These are phyloP conservation scores for Moesziomyces parantarcticus DNA, from an alignment of 1,284 basidiomycete genomes.

Conservation along the genomic window DNA sequence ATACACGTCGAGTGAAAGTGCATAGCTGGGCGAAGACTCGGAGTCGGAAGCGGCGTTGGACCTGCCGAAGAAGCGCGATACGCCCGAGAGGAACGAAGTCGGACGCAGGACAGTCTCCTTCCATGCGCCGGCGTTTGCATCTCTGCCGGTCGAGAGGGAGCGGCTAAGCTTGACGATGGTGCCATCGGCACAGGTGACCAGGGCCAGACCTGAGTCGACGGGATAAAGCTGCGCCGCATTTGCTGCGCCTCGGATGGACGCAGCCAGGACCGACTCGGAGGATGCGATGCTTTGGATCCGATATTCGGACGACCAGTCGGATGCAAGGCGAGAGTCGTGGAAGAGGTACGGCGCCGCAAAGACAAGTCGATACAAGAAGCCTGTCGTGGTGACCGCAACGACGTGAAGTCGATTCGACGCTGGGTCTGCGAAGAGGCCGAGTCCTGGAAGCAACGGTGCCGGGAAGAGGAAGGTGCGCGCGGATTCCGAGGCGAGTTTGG, in stretches of 20 bases:
- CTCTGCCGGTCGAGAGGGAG: slow-evolving; percentile 16
- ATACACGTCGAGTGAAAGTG: slow-evolving; percentile 51
- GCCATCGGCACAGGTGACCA: slow-evolving; percentile 60
- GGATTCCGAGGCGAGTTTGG: slow-evolving; percentile 29
- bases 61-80: slow-evolving; percentile 59
- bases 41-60: slow-evolving; percentile 36
- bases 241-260: slow-evolving; percentile 23
- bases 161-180: slow-evolving; percentile 56
- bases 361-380: slow-evolving; percentile 51
- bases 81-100: slow-evolving; percentile 55
- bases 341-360: slow-evolving; percentile 46
- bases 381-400: slow-evolving; percentile 51
- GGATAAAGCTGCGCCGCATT: slow-evolving; percentile 49
- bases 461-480: slow-evolving; percentile 52
- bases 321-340: slow-evolving; percentile 26
- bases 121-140: slow-evolving; percentile 44
- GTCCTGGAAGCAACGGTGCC: slow-evolving; percentile 46
- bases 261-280: slow-evolving; percentile 26
- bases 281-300: slow-evolving; percentile 40
- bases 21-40: slow-evolving; percentile 44
- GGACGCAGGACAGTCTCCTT: slow-evolving; percentile 52
- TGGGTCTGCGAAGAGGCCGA: slow-evolving; percentile 50
- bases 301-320: slow-evolving; percentile 53
- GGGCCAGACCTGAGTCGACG: slow-evolving; percentile 50
- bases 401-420: slow-evolving; percentile 40